These are phyloP conservation scores for Chrysochromulina tobinii DNA, from an alignment of 78 protist species.

Conservation along the genomic window DNA sequence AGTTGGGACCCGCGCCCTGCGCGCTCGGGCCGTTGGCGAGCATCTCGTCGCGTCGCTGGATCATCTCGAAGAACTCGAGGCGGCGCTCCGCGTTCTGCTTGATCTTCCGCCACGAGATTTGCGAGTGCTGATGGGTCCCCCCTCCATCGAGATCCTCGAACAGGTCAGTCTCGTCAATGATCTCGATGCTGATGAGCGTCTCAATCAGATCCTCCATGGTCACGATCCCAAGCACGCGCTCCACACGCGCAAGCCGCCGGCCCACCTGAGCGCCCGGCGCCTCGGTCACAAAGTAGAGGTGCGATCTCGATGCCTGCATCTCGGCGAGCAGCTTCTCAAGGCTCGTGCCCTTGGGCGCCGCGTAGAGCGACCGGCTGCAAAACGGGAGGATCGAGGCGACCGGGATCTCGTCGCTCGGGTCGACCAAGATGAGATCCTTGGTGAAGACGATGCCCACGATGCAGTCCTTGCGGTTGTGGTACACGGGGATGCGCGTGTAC, in stretches of 20 bases:
- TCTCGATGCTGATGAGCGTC: background rate
- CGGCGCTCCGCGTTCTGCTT: background rate
- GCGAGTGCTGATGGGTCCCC: too few relatives aligned
- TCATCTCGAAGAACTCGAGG: background rate
- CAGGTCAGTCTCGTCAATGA: background rate
- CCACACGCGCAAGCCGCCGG: background rate
- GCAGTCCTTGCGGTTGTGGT: conserved; percentile 36
- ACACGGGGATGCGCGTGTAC: conserved; percentile 90
- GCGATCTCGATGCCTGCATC: conserved; percentile 72
- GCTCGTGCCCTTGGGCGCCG: conserved; percentile 36
- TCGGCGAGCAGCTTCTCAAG: conserved; percentile 68
- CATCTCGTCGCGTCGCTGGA: background rate
- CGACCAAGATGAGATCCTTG: conserved; percentile 81
- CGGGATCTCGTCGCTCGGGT: conserved; percentile 81
- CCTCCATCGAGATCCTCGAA: background rate
- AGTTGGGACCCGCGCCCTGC: too few relatives aligned
- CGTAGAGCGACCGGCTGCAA: background rate
- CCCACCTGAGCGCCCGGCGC: too few relatives aligned
- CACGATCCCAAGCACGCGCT: background rate
- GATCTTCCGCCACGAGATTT: background rate
- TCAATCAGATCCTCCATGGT: conserved; percentile 65
- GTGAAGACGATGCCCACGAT: conserved; percentile 78
- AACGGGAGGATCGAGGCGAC: conserved; percentile 49
- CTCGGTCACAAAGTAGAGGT: conserved; percentile 62
- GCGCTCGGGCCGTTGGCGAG: too few relatives aligned